Evolutionary conservation across 2,329 filamentous ascomycete genomes (phyloP).

Genomic region (Fusarium scirpi): DNA sequence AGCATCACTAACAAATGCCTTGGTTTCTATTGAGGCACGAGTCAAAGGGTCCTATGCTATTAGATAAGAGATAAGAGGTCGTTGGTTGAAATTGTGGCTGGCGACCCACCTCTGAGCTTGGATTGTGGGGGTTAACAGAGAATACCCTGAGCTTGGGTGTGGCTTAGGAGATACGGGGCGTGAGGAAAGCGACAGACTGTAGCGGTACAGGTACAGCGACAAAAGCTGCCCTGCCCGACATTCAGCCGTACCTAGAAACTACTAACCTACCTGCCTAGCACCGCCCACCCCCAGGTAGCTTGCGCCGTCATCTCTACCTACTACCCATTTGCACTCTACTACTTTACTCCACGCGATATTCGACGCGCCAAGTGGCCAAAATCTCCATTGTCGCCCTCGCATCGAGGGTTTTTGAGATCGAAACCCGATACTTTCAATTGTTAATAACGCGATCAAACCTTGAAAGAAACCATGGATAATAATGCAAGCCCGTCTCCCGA

Average conservation of each 20-base stretch:
- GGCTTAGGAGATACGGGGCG: slow-evolving; percentile 15
- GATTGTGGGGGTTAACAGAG: slow-evolving; percentile 18
- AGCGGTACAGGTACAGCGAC: neutral
- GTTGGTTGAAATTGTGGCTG: slow-evolving; percentile 36
- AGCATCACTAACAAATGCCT: slow-evolving; percentile 26
- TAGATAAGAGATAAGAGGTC: slow-evolving; percentile 33
- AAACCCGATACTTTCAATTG: slow-evolving; percentile 37
- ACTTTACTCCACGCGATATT: slow-evolving; percentile 43
- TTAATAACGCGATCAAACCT: slow-evolving; percentile 35
- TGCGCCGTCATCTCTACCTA: slow-evolving; percentile 37
- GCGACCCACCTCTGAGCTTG: slow-evolving; percentile 22
- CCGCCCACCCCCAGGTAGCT: slow-evolving; percentile 44
- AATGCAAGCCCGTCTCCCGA: slow-evolving; percentile 67
- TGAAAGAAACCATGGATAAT: slow-evolving; percentile 62
- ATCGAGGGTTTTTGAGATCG: slow-evolving; percentile 43
- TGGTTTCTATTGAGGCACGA: slow-evolving; percentile 23
- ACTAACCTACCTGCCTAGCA: neutral
- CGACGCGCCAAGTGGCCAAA: slow-evolving; percentile 48
- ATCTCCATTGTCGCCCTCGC: slow-evolving; percentile 48
- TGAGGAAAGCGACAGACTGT: neutral
- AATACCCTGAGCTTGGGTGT: slow-evolving; percentile 16
- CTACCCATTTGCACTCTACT: slow-evolving; percentile 16
- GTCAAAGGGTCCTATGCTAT: slow-evolving; percentile 19
- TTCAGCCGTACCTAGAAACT: slow-evolving; percentile 40
- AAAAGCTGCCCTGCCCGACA: slow-evolving; percentile 31